Base-by-base conservation (phyloP, 2,329 filamentous ascomycete genomes). In the Arthrobotrys entomopaga region DNA sequence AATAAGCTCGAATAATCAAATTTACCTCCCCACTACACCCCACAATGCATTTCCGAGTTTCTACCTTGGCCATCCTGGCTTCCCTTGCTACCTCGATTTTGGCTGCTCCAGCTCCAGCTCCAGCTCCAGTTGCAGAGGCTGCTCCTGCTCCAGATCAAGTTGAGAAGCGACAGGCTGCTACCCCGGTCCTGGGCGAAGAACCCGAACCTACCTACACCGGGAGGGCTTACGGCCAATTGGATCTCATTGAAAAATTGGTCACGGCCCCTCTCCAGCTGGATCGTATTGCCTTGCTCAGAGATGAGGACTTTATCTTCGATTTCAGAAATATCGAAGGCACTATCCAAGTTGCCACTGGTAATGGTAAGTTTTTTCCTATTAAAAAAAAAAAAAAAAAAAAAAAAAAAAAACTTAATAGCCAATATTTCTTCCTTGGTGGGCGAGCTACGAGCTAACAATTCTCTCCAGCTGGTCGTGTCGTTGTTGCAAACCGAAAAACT, bases 401-500 rank as follows among this genome's bases (percentile, higher is more conserved):
- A n/a, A n/a, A n/a, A n/a, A n/a, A n/a, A n/a, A n/a, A 50, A 29
- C 20, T 57, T 29, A 79, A 79, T 29, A 24, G 67, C 77, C 24
- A 26, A 7, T 34, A 7, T 34, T 34, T 34, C 10, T 10, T 34
- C 29, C 10, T 34, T 10, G 29, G 29, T 5, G 29, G 24, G 81
- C 58, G 77, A 78, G 75, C 8, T 38, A 50, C 64, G 56, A n/a
- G 73, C 81, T 80, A 77, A 81, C 77, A 13, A 82, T 34, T 56
- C 16, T 42, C 43, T 20, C 57, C 81, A 50, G 85, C 84, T 43
- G 85, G 85, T 46, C 82, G 85, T 77, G 81, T 86, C 73, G 80
- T 85, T 42, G 81, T 83, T 19, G 85, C 86, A 50, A 86, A 87
- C 81, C 83, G 86, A 78, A 84, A 85, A 80, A 84, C 83, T 40